Conservation (phyloP, 192 early-diverging fungal genomes). For the Rhizophagus prolifer region DNA sequence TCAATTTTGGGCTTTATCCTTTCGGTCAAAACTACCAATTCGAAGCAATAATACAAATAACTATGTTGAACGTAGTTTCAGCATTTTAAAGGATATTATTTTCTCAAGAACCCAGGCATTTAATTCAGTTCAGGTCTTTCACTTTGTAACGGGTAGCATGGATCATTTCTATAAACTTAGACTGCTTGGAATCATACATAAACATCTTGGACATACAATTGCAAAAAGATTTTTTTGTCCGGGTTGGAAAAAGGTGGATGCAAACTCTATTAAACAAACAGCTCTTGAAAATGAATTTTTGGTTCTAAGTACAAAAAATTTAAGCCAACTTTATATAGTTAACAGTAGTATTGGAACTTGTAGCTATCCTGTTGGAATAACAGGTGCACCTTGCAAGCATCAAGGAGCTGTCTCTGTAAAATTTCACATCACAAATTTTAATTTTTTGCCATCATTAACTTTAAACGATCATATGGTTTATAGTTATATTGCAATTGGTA, state of each 20-base stretch:
- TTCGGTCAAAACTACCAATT: not conserved
- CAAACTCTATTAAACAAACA: not conserved
- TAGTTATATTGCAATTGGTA: not conserved
- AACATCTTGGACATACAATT: too few relatives aligned
- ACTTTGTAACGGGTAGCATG: not conserved
- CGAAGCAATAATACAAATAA: not conserved
- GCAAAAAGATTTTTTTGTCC: too few relatives aligned
- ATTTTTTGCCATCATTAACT: not conserved
- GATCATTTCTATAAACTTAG: not conserved
- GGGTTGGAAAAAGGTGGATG: not conserved
- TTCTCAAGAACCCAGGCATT: not conserved
- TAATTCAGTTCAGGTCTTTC: slow-evolving; percentile 3
- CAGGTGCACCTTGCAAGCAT: not conserved
- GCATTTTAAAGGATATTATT: not conserved
- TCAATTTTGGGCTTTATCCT: slow-evolving; percentile 6
- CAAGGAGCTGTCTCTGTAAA: not conserved
- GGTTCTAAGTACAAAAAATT: not conserved
- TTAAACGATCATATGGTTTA: not conserved
- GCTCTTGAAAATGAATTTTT: not conserved
- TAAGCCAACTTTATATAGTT: not conserved
- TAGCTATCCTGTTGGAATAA: not conserved
- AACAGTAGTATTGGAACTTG: not conserved
- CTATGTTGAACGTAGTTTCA: not conserved
- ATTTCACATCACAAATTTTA: not conserved
- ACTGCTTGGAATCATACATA: too few relatives aligned